A percentile compares a stretch with the other conserved stretches of the same genome.
These are phyloP conservation scores for Cryphonectria nitschkei DNA, from an alignment of 2,329 filamentous ascomycete genomes.

Conservation along the genomic window DNA sequence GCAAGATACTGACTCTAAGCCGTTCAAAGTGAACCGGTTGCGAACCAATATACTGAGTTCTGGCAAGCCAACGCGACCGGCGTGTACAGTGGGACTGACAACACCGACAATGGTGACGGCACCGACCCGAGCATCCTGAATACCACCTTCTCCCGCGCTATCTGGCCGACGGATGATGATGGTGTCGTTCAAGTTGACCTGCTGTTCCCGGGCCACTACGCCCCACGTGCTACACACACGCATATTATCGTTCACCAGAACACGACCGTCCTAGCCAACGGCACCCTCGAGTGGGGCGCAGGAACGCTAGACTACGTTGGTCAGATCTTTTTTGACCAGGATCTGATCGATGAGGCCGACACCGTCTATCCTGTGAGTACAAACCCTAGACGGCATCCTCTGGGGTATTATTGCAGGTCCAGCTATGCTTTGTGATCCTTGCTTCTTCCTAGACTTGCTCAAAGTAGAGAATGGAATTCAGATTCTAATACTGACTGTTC, in stretches of 20 bases:
- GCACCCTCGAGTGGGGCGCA: constrained; percentile 40
- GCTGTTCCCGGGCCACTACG: constrained; percentile 18
- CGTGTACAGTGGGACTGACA: constrained; percentile 17
- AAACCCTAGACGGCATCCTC: too few relatives aligned
- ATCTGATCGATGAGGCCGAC: constrained; percentile 57
- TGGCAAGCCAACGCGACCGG: constrained; percentile 41
- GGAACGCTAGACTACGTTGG: constrained; percentile 59
- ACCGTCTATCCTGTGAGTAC: constrained; percentile 41
- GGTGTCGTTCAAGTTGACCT: constrained; percentile 19
- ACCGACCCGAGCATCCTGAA: constrained; percentile 14
- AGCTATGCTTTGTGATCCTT: background rate
- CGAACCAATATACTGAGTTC: constrained; percentile 48
- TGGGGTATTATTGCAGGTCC: background rate
- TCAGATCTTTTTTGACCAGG: constrained; percentile 67
- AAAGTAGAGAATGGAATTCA: background rate
- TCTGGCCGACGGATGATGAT: constrained; percentile 18
- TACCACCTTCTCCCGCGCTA: constrained; percentile 19
- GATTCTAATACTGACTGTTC: background rate
- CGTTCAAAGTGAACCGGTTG: constrained; percentile 42
- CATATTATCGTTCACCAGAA: constrained; percentile 43
- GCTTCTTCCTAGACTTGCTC: background rate
- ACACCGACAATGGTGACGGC: constrained; percentile 8
- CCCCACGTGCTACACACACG: constrained; percentile 17
- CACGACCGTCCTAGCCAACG: constrained; percentile 39
- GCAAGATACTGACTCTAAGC: background rate